Evolutionary conservation across 2,329 filamentous ascomycete species (phyloP).

Genomic region (Colletotrichum acutatum): DNA sequence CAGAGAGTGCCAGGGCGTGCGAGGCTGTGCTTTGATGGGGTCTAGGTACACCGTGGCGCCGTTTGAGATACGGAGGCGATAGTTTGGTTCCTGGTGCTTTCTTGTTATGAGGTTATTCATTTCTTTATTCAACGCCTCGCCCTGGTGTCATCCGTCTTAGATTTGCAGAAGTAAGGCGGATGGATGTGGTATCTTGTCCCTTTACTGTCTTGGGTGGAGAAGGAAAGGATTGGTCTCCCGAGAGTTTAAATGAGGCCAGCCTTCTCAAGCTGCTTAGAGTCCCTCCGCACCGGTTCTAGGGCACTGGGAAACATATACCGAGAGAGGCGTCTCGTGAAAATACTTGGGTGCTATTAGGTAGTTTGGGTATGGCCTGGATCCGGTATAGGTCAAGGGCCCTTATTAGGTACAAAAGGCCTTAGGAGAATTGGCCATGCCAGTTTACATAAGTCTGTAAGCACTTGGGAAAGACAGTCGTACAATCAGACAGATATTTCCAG

Average conservation of each 20-base stretch:
- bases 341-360: too few species aligned
- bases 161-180: too few species aligned
- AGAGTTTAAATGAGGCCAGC: background rate
- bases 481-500: background rate
- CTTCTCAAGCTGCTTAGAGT: background rate
- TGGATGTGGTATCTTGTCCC: too few species aligned
- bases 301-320: background rate
- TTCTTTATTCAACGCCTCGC: too few species aligned
- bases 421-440: background rate
- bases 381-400: too few species aligned
- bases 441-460: background rate
- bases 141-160: too few species aligned
- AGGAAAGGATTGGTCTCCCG: background rate
- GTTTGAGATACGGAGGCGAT: too few species aligned
- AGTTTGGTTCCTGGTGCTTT: too few species aligned
- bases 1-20: too few species aligned
- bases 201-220: background rate
- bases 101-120: too few species aligned
- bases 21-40: background rate
- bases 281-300: background rate
- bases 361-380: too few species aligned
- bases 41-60: too few species aligned
- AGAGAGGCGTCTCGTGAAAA: background rate
- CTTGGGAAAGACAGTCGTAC: background rate
- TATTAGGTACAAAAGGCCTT: background rate